Conservation (phyloP, 2,329 filamentous ascomycete genomes). For the Apiospora phragmitis region DNA sequence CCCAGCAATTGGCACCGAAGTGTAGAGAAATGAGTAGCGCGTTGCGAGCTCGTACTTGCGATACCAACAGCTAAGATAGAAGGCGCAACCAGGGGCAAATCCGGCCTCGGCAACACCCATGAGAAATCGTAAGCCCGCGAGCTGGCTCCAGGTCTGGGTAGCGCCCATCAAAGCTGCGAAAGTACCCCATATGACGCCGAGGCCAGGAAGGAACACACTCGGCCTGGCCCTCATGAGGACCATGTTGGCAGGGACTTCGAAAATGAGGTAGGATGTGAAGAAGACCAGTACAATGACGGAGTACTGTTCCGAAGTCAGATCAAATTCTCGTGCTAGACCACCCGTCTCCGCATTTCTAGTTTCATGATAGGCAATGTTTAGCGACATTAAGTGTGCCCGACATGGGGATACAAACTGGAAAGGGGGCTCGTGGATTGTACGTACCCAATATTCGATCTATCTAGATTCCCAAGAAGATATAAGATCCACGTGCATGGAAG, state of each 20-base stretch:
- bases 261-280: slow-evolving; percentile 28
- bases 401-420: background rate
- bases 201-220: slow-evolving; percentile 23
- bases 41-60: slow-evolving; percentile 24
- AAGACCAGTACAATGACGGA: slow-evolving; percentile 29
- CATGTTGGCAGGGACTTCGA: slow-evolving; percentile 28
- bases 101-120: slow-evolving; percentile 25
- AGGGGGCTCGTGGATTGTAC: background rate
- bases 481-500: slow-evolving; percentile 22
- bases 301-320: slow-evolving; percentile 24
- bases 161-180: slow-evolving; percentile 24
- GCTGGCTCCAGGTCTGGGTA: slow-evolving; percentile 23
- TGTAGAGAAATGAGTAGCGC: slow-evolving; percentile 23
- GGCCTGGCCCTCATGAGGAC: slow-evolving; percentile 24
- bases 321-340: slow-evolving; percentile 23
- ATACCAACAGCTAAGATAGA: slow-evolving; percentile 26
- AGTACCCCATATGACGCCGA: slow-evolving; percentile 25
- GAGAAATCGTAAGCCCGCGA: slow-evolving; percentile 23
- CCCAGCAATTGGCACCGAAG: slow-evolving; percentile 23
- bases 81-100: slow-evolving; percentile 25
- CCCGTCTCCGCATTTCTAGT: slow-evolving; percentile 24
- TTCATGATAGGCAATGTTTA: no score
- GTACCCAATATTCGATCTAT: slow-evolving; percentile 23
- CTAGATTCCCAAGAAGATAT: slow-evolving; percentile 22
- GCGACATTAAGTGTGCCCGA: background rate